Evolutionary conservation across 371 early-diverging fungal species (phyloP), one percentile per base, ranked within the genome.

Genomic region (Choanephora cucurbitarum): DNA sequence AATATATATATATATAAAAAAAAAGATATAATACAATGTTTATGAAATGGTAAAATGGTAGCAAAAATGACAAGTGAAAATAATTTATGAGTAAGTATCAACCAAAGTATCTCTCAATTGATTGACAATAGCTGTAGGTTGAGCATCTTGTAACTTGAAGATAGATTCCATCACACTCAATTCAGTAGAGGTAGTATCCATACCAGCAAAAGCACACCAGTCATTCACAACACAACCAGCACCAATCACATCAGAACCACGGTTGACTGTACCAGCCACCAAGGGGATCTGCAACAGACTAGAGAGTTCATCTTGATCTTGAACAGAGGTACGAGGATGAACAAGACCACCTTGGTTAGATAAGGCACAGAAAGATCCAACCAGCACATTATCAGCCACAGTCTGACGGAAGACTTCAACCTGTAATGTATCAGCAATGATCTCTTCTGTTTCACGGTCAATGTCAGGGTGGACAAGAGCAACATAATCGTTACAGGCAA

Each of bases 391-490:
- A 66, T 93, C 92, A 21, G 99, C 99, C 52, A 99, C 84, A n/a
- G 97, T 97, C 67, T 98, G 97, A 69, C 97, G 87, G 83, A 98
- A 99, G 13, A 99, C 99, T 77, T 99, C 99, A 21, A 99, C 99
- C 62, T 91, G 88, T 28, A 99, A 83, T 15, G 93, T 94, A 77
- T 99, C 99, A 37, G 94, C 92, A 78, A 99, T 99, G 54, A 97
- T 93, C 72, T 99, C 99, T 73, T 98, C 97, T 9, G 99, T 99
- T 72, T 98, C 99, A 52, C 95, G 80, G 72, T 98, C 99, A 46
- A 99, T 86, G 72, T 99, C 99, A 11, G 99, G 98, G 70, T 99
- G 99, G 18, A 98, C 97, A 14, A 99, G 76, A n/a, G 99, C 99
- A 46, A 97, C 96, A 69, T 99, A 94, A 73, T 99, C 99, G 73